Evolutionary conservation across 2,329 filamentous ascomycete species (phyloP).

Genomic region (Thielaviopsis ethacetica): DNA sequence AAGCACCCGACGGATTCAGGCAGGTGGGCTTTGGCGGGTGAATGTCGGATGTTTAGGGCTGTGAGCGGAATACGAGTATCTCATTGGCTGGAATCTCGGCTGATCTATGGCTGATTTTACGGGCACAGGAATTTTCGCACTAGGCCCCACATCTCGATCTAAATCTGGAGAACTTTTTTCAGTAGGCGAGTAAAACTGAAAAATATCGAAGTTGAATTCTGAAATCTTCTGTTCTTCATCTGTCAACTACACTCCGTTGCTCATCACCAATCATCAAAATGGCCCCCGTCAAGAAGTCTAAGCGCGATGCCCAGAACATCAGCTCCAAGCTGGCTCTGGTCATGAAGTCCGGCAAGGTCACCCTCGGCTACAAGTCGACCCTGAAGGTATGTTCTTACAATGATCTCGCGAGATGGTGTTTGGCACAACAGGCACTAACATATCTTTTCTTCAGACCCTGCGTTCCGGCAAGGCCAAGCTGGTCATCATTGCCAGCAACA

Average conservation of each 20-base stretch:
- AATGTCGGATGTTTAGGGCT: slow-evolving; percentile 27
- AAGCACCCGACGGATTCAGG: slow-evolving; percentile 24
- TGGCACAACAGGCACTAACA: neutral
- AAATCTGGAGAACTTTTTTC: slow-evolving; percentile 2
- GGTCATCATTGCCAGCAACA: slow-evolving; percentile 87
- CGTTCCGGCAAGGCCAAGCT: slow-evolving; percentile 97
- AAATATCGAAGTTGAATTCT: neutral
- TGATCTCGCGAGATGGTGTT: neutral
- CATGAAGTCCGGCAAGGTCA: slow-evolving; percentile 61
- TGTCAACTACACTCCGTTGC: slow-evolving; percentile 15
- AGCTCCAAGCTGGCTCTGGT: slow-evolving; percentile 45
- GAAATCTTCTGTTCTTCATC: slow-evolving; percentile 16
- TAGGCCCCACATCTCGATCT: slow-evolving; percentile 7
- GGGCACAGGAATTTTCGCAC: slow-evolving; percentile 1
- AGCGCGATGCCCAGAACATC: slow-evolving; percentile 71
- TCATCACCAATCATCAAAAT: slow-evolving; percentile 36
- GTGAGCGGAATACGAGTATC: neutral
- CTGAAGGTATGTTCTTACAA: slow-evolving; percentile 12
- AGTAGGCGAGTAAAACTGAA: neutral
- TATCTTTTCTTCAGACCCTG: slow-evolving; percentile 43
- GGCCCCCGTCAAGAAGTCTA: slow-evolving; percentile 59
- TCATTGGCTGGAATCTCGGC: slow-evolving; percentile 17
- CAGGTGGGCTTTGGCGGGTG: slow-evolving; percentile 13
- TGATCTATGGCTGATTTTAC: slow-evolving; percentile 12
- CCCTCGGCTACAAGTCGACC: slow-evolving; percentile 67